Conservation (phyloP, 352 stramenopile genomes). For the Thalassiosira tumida region DNA sequence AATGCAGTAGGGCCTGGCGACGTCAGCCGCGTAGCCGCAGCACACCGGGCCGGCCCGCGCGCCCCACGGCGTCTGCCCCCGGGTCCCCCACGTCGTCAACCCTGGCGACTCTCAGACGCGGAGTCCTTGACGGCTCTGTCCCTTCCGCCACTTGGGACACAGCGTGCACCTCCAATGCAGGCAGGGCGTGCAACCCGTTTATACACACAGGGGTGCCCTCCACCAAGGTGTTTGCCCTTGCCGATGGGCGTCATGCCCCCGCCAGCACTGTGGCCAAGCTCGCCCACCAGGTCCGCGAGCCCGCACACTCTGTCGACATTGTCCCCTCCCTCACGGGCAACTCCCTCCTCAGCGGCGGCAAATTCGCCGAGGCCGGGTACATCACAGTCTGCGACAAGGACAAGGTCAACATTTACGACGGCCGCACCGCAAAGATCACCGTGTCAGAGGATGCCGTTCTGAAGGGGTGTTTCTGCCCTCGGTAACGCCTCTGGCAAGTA, state of each 20-base stretch:
- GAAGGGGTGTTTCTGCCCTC: not conserved
- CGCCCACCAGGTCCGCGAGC: not conserved
- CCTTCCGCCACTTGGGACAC: not conserved
- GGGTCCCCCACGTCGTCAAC: too few species aligned
- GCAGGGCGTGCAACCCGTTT: not conserved
- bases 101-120: too few species aligned
- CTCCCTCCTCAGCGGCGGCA: not conserved
- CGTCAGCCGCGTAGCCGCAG: too few species aligned
- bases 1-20: too few species aligned
- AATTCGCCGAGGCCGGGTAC: not conserved
- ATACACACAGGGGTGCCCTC: not conserved
- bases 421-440: not conserved
- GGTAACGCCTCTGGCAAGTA: not conserved
- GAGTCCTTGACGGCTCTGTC: not conserved
- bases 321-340: not conserved
- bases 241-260: not conserved
- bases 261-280: not conserved
- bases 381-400: not conserved
- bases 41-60: too few species aligned
- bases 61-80: too few species aligned
- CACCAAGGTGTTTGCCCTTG: not conserved
- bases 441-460: not conserved
- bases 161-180: not conserved
- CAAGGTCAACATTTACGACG: conserved; percentile 2
- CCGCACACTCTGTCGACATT: not conserved